These are phyloP conservation scores for Penicillium sp. DNA, from an alignment of 2,329 filamentous ascomycete genomes.

Conservation along the genomic window DNA sequence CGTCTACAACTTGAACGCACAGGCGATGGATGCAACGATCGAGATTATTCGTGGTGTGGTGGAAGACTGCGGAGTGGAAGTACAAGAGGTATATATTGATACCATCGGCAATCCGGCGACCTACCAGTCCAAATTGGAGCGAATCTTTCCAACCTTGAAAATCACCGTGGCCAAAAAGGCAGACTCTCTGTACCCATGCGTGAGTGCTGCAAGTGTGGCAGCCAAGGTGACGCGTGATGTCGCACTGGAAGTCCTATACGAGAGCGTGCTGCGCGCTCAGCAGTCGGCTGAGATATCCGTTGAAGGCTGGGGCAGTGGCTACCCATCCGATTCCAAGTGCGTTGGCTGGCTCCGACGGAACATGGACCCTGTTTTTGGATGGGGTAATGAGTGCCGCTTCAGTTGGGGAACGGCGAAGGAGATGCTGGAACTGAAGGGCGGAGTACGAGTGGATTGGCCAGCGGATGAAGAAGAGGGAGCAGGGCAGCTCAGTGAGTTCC, in stretches of 20 bases:
- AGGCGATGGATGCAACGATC: slow-evolving; percentile 89
- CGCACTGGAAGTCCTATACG: slow-evolving; percentile 74
- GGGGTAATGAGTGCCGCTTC: slow-evolving; percentile 88
- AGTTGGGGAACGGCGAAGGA: slow-evolving; percentile 96
- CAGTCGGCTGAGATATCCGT: slow-evolving; percentile 31
- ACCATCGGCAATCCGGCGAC: slow-evolving; percentile 78
- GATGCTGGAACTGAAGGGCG: slow-evolving; percentile 72
- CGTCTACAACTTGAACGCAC: slow-evolving; percentile 87
- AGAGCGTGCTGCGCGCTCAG: slow-evolving; percentile 43
- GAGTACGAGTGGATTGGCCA: slow-evolving; percentile 79
- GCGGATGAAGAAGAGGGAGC: slow-evolving; percentile 62
- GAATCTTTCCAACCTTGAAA: slow-evolving; percentile 71
- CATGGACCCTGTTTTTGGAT: slow-evolving; percentile 92
- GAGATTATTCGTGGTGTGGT: slow-evolving; percentile 74
- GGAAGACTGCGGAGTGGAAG: slow-evolving; percentile 66
- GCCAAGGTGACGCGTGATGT: slow-evolving; percentile 94
- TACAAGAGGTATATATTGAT: slow-evolving; percentile 89
- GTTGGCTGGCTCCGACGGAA: slow-evolving; percentile 75
- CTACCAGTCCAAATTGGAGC: slow-evolving; percentile 80
- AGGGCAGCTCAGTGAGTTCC: slow-evolving; percentile 71
- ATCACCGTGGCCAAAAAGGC: slow-evolving; percentile 86
- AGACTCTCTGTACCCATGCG: slow-evolving; percentile 85
- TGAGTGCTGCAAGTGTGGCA: slow-evolving; percentile 88
- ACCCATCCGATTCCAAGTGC: slow-evolving; percentile 81
- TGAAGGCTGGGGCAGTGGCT: slow-evolving; percentile 80